These are phyloP conservation scores for Scopulariopsis brevicaulis DNA, from an alignment of 2,329 filamentous ascomycete species.

Conservation along the genomic window DNA sequence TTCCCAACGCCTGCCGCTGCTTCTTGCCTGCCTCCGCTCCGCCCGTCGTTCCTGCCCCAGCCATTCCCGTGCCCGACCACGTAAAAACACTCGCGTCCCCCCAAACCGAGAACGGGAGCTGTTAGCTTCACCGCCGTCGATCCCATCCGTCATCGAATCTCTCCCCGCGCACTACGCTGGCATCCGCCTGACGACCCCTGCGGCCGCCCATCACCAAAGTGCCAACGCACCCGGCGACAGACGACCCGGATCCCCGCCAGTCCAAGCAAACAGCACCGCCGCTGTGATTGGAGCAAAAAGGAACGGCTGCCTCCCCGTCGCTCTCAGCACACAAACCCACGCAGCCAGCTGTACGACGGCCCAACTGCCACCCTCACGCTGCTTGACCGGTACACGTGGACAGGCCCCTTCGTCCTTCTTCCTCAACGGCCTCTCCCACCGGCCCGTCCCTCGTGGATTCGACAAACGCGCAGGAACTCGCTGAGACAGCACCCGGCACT, in stretches of 20 bases:
- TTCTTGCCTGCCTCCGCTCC: neutral
- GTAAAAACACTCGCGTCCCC: neutral
- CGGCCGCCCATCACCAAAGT: too few relatives aligned
- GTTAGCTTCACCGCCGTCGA: too few relatives aligned
- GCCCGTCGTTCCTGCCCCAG: neutral
- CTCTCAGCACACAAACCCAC: neutral
- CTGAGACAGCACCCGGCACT: conserved; percentile 1
- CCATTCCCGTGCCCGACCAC: neutral
- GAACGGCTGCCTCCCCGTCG: neutral
- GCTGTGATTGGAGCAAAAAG: neutral
- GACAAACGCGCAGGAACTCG: neutral
- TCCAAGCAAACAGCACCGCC: neutral
- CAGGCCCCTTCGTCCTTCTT: neutral
- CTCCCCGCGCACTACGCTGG: neutral
- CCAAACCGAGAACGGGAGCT: too few relatives aligned
- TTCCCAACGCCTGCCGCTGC: neutral
- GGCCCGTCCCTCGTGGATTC: neutral
- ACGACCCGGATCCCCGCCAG: neutral
- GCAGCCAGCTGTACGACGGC: conserved; percentile 1
- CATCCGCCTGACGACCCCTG: neutral
- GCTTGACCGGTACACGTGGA: conserved; percentile 4
- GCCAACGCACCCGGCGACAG: neutral
- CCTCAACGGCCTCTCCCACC: neutral
- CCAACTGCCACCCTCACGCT: conserved; percentile 1
- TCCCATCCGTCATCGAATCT: too few relatives aligned